Evolutionary conservation across 192 early-diverging fungal genomes (phyloP).

Genomic region (Martensiomyces pterosporus): DNA sequence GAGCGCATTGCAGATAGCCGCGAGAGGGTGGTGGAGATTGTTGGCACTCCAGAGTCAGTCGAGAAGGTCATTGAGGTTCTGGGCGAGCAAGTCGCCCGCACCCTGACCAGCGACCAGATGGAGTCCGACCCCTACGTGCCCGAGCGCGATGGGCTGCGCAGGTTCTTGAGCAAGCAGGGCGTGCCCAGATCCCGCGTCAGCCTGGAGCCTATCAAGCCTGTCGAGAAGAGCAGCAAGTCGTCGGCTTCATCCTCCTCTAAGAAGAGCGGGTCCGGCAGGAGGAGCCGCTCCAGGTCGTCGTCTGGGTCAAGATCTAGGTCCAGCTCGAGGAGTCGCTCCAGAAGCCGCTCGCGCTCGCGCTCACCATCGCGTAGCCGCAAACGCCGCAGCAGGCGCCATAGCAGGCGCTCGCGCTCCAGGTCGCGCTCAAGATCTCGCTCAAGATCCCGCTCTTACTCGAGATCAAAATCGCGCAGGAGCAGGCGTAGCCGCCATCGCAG

Average conservation of each 20-base stretch:
- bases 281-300: constrained; percentile 15
- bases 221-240: neutral
- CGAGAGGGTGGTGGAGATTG: constrained; percentile 49
- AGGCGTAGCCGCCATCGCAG: constrained; percentile 1
- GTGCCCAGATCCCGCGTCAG: constrained; percentile 35
- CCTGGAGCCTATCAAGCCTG: constrained; percentile 32
- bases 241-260: constrained; percentile 1
- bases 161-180: constrained; percentile 45
- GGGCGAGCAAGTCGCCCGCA: constrained; percentile 40
- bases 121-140: constrained; percentile 43
- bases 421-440: constrained; percentile 23
- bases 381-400: constrained; percentile 16
- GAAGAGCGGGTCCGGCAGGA: constrained; percentile 15
- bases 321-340: neutral
- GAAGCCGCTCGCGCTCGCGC: constrained; percentile 11
- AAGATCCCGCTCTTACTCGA: too few species aligned
- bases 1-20: constrained; percentile 50
- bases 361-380: constrained; percentile 15
- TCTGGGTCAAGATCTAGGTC: neutral
- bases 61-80: constrained; percentile 33
- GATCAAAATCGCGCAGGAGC: constrained; percentile 8
- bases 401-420: constrained; percentile 14
- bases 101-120: constrained; percentile 37
- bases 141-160: constrained; percentile 47
- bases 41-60: constrained; percentile 41